phyloP scores from a whole-genome alignment of 345 rosid genomes.

The Angophora floribunda region DNA sequence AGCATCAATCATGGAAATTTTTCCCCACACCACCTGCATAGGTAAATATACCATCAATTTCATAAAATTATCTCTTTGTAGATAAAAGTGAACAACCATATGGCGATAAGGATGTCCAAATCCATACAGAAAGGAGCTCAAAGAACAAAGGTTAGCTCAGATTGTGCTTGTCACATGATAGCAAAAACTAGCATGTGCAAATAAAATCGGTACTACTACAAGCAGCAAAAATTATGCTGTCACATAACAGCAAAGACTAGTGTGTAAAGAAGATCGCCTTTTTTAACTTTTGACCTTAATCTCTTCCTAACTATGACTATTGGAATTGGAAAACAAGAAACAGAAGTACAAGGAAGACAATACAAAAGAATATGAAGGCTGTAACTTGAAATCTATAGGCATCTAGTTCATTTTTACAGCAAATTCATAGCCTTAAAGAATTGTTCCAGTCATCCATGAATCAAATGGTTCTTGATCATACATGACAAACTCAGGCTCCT shows the following conservation, averaged over 20 bases:
- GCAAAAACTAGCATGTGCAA: not conserved
- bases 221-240: not conserved
- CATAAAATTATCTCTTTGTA: not conserved
- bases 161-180: not conserved
- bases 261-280: not conserved
- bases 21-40: conserved; percentile 89
- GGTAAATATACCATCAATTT: not conserved
- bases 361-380: not conserved
- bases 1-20: conserved; percentile 96
- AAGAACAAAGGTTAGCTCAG: not conserved
- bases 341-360: not conserved
- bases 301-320: not conserved
- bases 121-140: not conserved
- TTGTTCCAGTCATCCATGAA: not conserved
- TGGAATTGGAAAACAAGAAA: not conserved
- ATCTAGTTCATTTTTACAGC: not conserved
- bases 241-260: not conserved
- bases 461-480: not conserved
- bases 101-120: not conserved
- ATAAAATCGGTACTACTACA: not conserved
- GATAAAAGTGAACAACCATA: not conserved
- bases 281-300: not conserved
- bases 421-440: not conserved
- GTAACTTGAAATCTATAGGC: not conserved
- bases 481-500: not conserved